Base-by-base conservation (phyloP, 2,329 filamentous ascomycete species). In the Xylariaceae sp. region DNA sequence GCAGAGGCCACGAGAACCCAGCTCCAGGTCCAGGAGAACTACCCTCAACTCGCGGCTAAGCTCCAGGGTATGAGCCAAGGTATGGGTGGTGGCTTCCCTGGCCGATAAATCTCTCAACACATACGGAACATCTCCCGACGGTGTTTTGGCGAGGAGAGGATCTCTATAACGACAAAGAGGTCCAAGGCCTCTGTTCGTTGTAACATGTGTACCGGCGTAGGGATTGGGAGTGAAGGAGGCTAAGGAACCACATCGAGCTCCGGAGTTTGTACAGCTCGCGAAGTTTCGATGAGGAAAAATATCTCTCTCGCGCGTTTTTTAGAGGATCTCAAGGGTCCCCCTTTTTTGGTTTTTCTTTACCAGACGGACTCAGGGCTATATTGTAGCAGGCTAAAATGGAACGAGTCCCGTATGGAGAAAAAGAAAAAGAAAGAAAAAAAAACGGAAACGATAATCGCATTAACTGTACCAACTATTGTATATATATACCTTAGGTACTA, bases 1-100 rank as follows among this genome's bases (percentile, higher is more conserved):
- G 94, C 94, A 35, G 94, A 99, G 77, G 94, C 94, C 17, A 97
- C 94, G 45, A 84, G 94, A 71, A 97, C 94, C 64, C 94, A 99
- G 76, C 85, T 99, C 63, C 90, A 96, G 77, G 89, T 94, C 13
- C 89, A 91, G 72, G 88, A 92, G 76, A 90, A 90, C 76, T 93
- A 93, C 73, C 90, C 90, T 47, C 85, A 91, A 74, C 81, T 94
- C 55, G 88, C 88, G 11, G 85, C 82, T 61, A 88, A 88, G 73
- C 80, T 93, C 65, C 82, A 86, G 65, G 80, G 80, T 56, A 86
- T 87, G 62, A 65, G 68, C 53, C 59, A 61, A 17, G 62, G 59
- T 8, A 67, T 68, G 64, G 68, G 68, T 10, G 59, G 55, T 13
- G 66, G 61, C 11, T 69, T 72, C 37, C 64, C 66, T 9, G 62